Evolutionary conservation across 2,329 filamentous ascomycete genomes (phyloP).

Genomic region (Calonectria montana): DNA sequence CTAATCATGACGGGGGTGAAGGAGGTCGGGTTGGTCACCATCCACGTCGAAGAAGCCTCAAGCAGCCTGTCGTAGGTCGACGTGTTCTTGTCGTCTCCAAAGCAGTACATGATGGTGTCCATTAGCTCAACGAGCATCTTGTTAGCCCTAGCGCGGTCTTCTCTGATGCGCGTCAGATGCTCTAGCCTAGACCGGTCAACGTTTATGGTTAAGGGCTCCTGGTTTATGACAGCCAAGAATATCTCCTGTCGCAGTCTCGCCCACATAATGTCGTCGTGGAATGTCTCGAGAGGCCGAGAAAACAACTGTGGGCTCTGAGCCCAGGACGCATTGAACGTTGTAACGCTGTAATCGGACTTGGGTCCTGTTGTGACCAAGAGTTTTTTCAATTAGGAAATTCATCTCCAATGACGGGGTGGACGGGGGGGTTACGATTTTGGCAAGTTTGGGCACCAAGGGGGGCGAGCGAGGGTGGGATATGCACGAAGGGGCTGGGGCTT

Average conservation of each 20-base stretch:
- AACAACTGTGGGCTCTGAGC: neutral
- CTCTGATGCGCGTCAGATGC: constrained; percentile 6
- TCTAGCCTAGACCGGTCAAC: constrained; percentile 5
- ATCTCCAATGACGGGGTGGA: neutral
- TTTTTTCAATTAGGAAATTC: neutral
- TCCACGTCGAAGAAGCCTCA: constrained; percentile 37
- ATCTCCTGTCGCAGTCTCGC: constrained; percentile 33
- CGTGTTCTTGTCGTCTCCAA: constrained; percentile 31
- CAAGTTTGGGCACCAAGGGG: neutral
- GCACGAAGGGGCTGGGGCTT: neutral
- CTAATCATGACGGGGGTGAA: constrained; percentile 39
- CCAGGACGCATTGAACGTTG: neutral
- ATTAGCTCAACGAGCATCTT: constrained; percentile 39
- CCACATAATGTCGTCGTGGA: constrained; percentile 25
- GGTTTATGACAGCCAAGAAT: constrained; percentile 34
- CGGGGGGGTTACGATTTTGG: neutral
- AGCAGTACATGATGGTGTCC: constrained; percentile 41
- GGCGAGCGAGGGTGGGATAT: neutral
- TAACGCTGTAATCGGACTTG: constrained; percentile 3
- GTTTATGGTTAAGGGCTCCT: constrained; percentile 23
- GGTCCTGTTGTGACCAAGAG: neutral
- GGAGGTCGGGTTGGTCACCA: constrained; percentile 35
- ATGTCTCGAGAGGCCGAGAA: constrained; percentile 9
- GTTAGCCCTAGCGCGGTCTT: constrained; percentile 35
- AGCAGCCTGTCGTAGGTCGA: constrained; percentile 34